Conservation (phyloP, 768 basidiomycete species). For the Ephemerocybe angulata region DNA sequence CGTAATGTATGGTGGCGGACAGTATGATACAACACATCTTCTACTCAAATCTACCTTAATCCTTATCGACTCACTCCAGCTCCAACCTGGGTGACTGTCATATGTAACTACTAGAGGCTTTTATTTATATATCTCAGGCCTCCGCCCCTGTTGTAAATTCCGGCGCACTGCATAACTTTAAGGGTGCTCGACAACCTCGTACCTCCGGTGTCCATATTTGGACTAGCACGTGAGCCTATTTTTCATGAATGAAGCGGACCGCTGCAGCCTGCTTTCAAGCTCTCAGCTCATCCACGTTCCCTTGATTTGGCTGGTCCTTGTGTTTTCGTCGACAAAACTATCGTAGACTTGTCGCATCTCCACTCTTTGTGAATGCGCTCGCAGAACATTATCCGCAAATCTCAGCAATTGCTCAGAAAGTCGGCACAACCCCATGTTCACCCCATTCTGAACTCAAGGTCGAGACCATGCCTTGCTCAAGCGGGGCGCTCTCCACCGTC, state of each 20-base stretch:
- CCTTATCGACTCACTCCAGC: neutral
- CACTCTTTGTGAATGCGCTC: slow-evolving; percentile 32
- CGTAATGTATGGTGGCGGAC: slow-evolving; percentile 10
- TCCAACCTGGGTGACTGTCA: neutral
- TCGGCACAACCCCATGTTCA: slow-evolving; percentile 18
- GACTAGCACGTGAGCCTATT: slow-evolving; percentile 13
- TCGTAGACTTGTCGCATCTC: slow-evolving; percentile 3
- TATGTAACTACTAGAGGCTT: neutral
- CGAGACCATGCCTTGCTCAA: slow-evolving; percentile 6
- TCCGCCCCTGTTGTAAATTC: too few relatives aligned
- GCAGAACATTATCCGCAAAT: slow-evolving; percentile 35
- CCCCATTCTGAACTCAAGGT: slow-evolving; percentile 5
- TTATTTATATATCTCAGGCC: slow-evolving; percentile 5
- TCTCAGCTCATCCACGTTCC: too few relatives aligned
- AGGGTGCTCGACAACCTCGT: too few relatives aligned
- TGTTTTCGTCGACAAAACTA: neutral
- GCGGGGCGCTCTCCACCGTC: slow-evolving; percentile 7
- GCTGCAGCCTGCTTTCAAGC: slow-evolving; percentile 5
- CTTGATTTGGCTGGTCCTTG: slow-evolving; percentile 4
- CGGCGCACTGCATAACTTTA: too few relatives aligned
- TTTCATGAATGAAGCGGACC: slow-evolving; percentile 6
- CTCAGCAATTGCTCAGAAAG: slow-evolving; percentile 34
- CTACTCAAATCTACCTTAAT: slow-evolving; percentile 2
- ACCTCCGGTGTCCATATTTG: neutral
- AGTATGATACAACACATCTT: neutral